Base-by-base conservation (phyloP, 768 basidiomycete species). In the Hypsizygus marmoreus region DNA sequence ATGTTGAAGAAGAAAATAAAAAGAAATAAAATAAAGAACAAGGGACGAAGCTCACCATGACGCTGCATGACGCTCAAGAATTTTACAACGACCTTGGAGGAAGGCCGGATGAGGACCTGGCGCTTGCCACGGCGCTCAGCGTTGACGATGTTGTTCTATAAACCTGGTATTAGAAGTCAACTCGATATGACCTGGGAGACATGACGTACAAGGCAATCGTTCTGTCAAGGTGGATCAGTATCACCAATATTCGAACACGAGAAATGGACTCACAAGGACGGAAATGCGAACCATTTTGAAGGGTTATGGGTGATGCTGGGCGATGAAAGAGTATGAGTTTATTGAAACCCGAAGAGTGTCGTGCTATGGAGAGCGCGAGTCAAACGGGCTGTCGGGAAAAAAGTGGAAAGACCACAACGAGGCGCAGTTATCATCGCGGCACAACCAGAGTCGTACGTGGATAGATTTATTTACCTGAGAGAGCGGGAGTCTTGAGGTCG, bases 81-180 rank as follows among this genome's bases (percentile, higher is more conserved):
- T 72, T 97, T 97, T 58, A 99, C 87, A 54, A 97, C 83, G 68
- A 99, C 97, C 76, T 99, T 99, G 56, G 93, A 95, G 4, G 90
- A 92, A 45, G 97, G 97, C 40, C 95, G 86, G 71, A 99, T 83
- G 61, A 99, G 87, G 52, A 99, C 97, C 76, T 99, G 97, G 63
- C 97, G 92, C 80, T 99, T 99, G 64, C 97, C 97, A 65, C 94
- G 91, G 67, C 93, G 92, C 79, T 98, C 97, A 64, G 97, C 97
- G 59, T 99, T 99, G 85, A 97, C 92, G 58, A 97, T 97, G 83
- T 91, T 95, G 84, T 95, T 97, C 83, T 88, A 49, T 14, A 40
- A 20, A 48, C 17, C 40, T n/a, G n/a, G n/a, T n/a, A n/a, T n/a
- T n/a, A n/a, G 16, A 49, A 49, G 41, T 54, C 40, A 54, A 42